Evolutionary conservation across 2,329 filamentous ascomycete species (phyloP), one percentile per base, ranked within the genome.

Genomic region (Didymella arachidicola): DNA sequence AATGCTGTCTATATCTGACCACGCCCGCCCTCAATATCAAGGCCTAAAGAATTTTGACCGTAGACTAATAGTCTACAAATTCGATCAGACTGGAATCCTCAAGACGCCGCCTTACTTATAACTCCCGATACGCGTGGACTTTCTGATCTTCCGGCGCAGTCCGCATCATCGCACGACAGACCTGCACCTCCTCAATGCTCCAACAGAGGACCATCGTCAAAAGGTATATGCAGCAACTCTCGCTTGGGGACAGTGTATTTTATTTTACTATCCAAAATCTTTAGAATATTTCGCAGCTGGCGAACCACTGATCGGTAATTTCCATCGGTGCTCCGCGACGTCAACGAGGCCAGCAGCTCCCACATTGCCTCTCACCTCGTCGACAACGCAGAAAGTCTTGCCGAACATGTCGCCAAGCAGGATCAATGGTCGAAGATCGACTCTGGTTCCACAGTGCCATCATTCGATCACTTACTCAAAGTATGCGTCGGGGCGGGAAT

Each of bases 341-440:
- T 86, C 79, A 43, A 78, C 73, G 61, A 87, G 87, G 0, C 86
- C 86, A 0, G 80, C 83, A 12, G 82, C 81, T 3, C 75, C 71
- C 64, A 87, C 77, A 53, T 80, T 78, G 41, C 76, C 70, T 59
- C 78, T 75, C 36, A 79, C 74, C 12, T 76, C 55, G 30, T 72
- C 30, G 36, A 76, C 79, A 22, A 80, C 72, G 30, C 70, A 67
- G 7, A 77, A 64, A 0, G 73, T 68, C n/a, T 75, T 74, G 1
- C 76, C 77, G 45, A 75, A 71, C 19, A 67, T 62, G 8, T 70
- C 67, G 22, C 71, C 75, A 1, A 74, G 71, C 11, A 70, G 49
- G 57, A 71, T 53, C 1, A 63, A 70, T 71, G 65, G 8, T 65
- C 58, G 32, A 73, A 60, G 8, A 70, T 65, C 8, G 59, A 60